These are phyloP conservation scores for Brassica carinata DNA, from an alignment of 345 rosid species.

Conservation along the genomic window DNA sequence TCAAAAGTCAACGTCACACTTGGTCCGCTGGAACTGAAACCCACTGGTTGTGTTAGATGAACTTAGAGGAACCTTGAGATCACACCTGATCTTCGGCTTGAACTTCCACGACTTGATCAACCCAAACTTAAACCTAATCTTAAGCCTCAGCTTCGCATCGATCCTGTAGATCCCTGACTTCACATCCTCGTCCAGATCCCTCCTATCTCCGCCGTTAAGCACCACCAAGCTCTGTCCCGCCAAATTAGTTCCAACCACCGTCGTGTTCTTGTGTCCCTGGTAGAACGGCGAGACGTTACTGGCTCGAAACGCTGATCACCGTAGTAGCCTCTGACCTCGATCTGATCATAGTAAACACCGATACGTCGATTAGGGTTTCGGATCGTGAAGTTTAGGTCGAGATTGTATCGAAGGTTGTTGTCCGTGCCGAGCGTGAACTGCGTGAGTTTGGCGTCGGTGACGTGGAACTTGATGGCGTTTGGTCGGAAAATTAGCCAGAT, in stretches of 20 bases:
- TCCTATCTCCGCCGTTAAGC: slow-evolving; percentile 36
- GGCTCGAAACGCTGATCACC: slow-evolving; percentile 42
- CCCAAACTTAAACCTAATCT: slow-evolving; percentile 68
- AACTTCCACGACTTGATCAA: slow-evolving; percentile 53
- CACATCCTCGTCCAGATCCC: slow-evolving; percentile 42
- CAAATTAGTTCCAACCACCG: slow-evolving; percentile 44
- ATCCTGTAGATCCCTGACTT: slow-evolving; percentile 45
- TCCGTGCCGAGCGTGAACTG: slow-evolving; percentile 44
- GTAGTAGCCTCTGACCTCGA: slow-evolving; percentile 53
- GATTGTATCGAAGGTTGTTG: slow-evolving; percentile 48
- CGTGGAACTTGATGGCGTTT: slow-evolving; percentile 52
- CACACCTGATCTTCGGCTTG: slow-evolving; percentile 58
- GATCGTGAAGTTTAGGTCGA: slow-evolving; percentile 52
- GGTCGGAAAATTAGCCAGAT: slow-evolving; percentile 74
- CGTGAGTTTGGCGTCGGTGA: slow-evolving; percentile 53
- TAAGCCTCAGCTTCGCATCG: slow-evolving; percentile 54
- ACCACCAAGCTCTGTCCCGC: slow-evolving; percentile 35
- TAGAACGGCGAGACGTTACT: slow-evolving; percentile 47
- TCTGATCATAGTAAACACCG: slow-evolving; percentile 53
- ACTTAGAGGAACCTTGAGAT: slow-evolving; percentile 58
- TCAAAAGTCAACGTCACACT: slow-evolving; percentile 53
- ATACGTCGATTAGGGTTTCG: slow-evolving; percentile 66
- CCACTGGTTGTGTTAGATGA: slow-evolving; percentile 25
- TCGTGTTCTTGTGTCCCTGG: slow-evolving; percentile 83
- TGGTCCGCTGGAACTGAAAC: slow-evolving; percentile 37